Evolutionary conservation across 129 eudicot genomes (phyloP).

Genomic region (Solidago caesia): DNA sequence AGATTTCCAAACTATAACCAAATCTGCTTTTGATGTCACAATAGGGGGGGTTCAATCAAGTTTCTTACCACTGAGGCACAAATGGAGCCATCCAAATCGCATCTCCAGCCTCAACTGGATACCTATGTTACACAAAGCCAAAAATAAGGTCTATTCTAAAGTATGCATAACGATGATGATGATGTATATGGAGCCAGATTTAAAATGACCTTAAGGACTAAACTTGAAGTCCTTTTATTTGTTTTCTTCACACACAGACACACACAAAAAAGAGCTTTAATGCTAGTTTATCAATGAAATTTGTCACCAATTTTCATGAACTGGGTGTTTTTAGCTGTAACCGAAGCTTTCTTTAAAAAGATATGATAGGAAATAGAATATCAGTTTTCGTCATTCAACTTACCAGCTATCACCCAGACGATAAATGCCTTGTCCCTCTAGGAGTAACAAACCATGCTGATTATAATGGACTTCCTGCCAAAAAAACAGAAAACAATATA

Average conservation of each 20-base stretch:
- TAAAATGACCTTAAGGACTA: too few species aligned
- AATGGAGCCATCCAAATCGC: slow-evolving; percentile 99
- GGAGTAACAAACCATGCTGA: slow-evolving; percentile 91
- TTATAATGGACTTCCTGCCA: slow-evolving; percentile 93
- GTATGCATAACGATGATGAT: too few species aligned
- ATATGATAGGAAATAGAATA: neutral
- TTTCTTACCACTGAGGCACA: slow-evolving; percentile 91
- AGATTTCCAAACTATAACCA: slow-evolving; percentile 9
- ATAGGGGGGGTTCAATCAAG: slow-evolving; percentile 9
- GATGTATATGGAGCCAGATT: too few species aligned
- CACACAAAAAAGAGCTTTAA: too few species aligned
- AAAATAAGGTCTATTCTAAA: neutral
- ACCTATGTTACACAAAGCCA: slow-evolving; percentile 46
- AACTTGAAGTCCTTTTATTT: too few species aligned
- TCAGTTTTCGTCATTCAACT: slow-evolving; percentile 20
- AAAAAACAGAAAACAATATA: slow-evolving; percentile 17
- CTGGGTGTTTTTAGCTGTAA: too few species aligned
- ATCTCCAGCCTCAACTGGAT: slow-evolving; percentile 95
- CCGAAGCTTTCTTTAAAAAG: neutral
- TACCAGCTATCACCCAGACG: slow-evolving; percentile 95
- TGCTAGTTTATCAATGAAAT: too few species aligned
- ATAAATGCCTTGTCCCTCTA: slow-evolving; percentile 95
- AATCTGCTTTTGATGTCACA: neutral
- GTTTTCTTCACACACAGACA: too few species aligned
- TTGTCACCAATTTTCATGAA: too few species aligned